phyloP scores from a whole-genome alignment of 805 yeast species.

The Yamadazyma endophytica region DNA sequence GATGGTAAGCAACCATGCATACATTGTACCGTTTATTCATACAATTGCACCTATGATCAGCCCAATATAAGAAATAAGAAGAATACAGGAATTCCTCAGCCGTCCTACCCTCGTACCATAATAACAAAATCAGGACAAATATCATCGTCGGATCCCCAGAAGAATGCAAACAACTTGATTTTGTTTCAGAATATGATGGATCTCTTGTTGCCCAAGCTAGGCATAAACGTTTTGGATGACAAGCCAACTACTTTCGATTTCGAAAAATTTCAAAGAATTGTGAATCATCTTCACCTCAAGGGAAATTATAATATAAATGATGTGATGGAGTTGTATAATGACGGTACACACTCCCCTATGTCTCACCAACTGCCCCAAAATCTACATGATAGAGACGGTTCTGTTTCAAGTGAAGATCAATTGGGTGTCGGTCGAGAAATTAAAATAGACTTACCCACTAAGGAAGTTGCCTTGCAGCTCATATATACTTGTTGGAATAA shows the following conservation, averaged over 20 bases:
- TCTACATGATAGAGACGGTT: constrained; percentile 1
- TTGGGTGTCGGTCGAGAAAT: constrained; percentile 38
- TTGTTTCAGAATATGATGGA: constrained; percentile 32
- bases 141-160: constrained; percentile 7
- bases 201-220: constrained; percentile 31
- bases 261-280: constrained; percentile 27
- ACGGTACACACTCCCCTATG: constrained; percentile 16
- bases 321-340: constrained; percentile 23
- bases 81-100: constrained; percentile 25
- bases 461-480: constrained; percentile 64
- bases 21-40: constrained; percentile 83
- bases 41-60: constrained; percentile 80
- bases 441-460: constrained; percentile 68
- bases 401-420: constrained; percentile 20
- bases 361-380: constrained; percentile 10
- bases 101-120: constrained; percentile 13
- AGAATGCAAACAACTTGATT: constrained; percentile 15
- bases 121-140: constrained; percentile 5
- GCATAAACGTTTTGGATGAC: constrained; percentile 28
- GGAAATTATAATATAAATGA: constrained; percentile 19
- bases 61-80: constrained; percentile 58
- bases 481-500: constrained; percentile 78
- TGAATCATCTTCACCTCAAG: constrained; percentile 17
- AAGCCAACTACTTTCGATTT: constrained; percentile 29
- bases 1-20: constrained; percentile 77